Percentiles rank a stretch among this genome's conserved stretches.
Conservation (phyloP, 768 basidiomycete genomes). For the Collybia mongolica region DNA sequence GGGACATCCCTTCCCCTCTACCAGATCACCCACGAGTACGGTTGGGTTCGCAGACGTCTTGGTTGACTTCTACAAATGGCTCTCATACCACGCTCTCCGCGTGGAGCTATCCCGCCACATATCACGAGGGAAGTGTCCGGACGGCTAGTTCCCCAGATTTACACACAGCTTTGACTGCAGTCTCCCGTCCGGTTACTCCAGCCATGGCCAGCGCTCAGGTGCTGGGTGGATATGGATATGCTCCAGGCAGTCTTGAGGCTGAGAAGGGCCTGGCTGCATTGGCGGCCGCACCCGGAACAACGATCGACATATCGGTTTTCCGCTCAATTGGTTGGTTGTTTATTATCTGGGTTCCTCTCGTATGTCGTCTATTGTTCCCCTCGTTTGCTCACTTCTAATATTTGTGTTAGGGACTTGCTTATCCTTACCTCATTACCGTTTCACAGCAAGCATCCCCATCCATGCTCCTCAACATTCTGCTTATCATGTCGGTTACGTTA, state of each 20-base stretch:
- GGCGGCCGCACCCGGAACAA: conserved; percentile 40
- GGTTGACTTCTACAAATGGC: conserved; percentile 65
- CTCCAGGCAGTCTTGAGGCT: conserved; percentile 38
- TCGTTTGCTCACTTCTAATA: neutral
- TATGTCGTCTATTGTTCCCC: conserved; percentile 32
- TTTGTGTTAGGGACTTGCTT: conserved; percentile 47
- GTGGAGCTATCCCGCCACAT: conserved; percentile 67
- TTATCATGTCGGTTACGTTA: conserved; percentile 62
- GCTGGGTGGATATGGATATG: conserved; percentile 67
- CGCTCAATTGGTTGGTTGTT: conserved; percentile 64
- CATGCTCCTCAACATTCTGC: conserved; percentile 42
- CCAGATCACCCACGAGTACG: conserved; percentile 43
- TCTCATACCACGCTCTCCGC: conserved; percentile 58
- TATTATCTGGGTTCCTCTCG: conserved; percentile 68
- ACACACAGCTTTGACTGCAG: conserved; percentile 36
- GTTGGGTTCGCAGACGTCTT: conserved; percentile 67
- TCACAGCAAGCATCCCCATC: conserved; percentile 37
- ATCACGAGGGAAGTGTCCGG: conserved; percentile 28
- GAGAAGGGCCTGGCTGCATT: conserved; percentile 54
- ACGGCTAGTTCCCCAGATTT: conserved; percentile 40
- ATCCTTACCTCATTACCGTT: conserved; percentile 58
- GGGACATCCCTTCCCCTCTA: conserved; percentile 41
- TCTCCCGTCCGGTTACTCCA: conserved; percentile 49
- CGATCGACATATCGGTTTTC: conserved; percentile 54
- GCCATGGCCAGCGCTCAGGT: conserved; percentile 59